Conservation (phyloP, 805 yeast genomes). For the Suhomyces canberraensis region DNA sequence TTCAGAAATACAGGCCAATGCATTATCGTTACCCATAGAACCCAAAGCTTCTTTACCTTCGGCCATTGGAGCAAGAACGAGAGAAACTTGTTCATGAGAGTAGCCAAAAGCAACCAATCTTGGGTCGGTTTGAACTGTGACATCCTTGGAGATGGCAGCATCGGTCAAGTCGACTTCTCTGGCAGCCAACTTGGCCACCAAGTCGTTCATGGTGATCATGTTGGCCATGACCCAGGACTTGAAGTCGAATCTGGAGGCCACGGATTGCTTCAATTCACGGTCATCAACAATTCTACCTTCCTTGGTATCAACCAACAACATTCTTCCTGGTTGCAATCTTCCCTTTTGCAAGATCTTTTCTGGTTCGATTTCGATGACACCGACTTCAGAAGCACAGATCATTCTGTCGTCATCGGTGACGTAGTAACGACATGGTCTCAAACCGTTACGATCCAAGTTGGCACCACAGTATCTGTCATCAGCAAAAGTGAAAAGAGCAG, state of each 20-base stretch:
- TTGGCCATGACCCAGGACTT: constrained; percentile 90
- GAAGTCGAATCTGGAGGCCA: constrained; percentile 83
- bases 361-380: constrained; percentile 88
- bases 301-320: constrained; percentile 91
- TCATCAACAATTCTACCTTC: constrained; percentile 93
- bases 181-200: constrained; percentile 54
- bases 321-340: constrained; percentile 91
- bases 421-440: constrained; percentile 97
- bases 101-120: constrained; percentile 85
- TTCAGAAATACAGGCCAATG: constrained; percentile 89
- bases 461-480: constrained; percentile 99
- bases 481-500: constrained; percentile 93
- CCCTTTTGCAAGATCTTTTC: constrained; percentile 85
- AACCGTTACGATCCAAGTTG: constrained; percentile 92
- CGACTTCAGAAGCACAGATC: constrained; percentile 98
- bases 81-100: constrained; percentile 86
- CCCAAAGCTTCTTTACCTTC: constrained; percentile 94
- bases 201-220: constrained; percentile 77
- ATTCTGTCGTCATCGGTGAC: constrained; percentile 91
- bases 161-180: constrained; percentile 25
- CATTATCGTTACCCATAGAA: constrained; percentile 97
- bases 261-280: constrained; percentile 75
- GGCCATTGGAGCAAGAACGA: constrained; percentile 92
- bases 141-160: constrained; percentile 15
- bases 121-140: constrained; percentile 73